phyloP scores from a whole-genome alignment of 441 rosid genomes.

The Codiaeum variegatum region DNA sequence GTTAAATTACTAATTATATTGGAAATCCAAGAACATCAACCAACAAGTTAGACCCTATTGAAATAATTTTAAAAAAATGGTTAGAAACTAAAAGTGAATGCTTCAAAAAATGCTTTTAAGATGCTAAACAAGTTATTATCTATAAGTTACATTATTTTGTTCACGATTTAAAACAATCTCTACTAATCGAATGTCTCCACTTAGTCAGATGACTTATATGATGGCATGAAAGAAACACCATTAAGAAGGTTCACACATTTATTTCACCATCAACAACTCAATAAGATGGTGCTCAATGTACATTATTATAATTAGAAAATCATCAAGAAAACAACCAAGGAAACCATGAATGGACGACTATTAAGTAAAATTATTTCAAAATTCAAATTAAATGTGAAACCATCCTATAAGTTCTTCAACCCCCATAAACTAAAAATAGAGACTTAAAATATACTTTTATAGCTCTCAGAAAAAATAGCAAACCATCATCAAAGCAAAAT shows the following conservation, averaged over 20 bases:
- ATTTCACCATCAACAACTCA: conserved; percentile 79
- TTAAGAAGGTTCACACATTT: conserved; percentile 69
- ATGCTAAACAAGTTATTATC: conserved; percentile 3
- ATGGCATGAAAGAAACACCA: conserved; percentile 75
- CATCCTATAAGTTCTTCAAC: too few species aligned
- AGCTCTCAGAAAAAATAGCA: too few species aligned
- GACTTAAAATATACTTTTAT: too few species aligned
- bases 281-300: conserved; percentile 86
- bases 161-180: conserved; percentile 47
- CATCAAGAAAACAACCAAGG: neutral
- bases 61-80: too few species aligned
- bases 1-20: too few species aligned
- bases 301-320: conserved; percentile 1
- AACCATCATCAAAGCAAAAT: too few species aligned
- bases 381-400: too few species aligned
- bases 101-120: conserved; percentile 2
- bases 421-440: too few species aligned
- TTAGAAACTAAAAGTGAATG: neutral
- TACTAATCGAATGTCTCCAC: conserved; percentile 76
- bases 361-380: neutral
- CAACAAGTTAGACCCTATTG: too few species aligned
- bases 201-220: conserved; percentile 54
- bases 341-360: neutral
- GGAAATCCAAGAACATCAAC: too few species aligned
- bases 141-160: conserved; percentile 23